A percentile compares a stretch with the other conserved stretches of the same genome.
These are phyloP conservation scores for Solanum tarapatanum DNA, from an alignment of 257 asterid genomes.

Conservation along the genomic window DNA sequence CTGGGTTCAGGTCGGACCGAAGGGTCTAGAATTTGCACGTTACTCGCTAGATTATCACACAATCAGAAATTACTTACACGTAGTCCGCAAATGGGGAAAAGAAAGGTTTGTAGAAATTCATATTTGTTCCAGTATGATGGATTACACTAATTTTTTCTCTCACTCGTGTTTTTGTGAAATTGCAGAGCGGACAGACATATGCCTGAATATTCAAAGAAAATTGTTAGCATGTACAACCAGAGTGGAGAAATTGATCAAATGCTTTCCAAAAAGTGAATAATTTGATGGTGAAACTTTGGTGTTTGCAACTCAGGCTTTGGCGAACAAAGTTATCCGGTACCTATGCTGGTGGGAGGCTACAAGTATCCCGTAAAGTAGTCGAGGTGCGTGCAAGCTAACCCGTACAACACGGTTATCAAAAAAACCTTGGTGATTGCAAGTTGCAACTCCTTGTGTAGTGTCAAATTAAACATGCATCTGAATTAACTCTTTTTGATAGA, in stretches of 20 bases:
- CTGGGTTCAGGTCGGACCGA: constrained; percentile 67
- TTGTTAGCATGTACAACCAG: constrained; percentile 72
- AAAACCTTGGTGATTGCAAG: not conserved
- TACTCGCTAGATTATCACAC: constrained; percentile 95
- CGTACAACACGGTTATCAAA: not conserved
- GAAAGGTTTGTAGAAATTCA: constrained; percentile 36
- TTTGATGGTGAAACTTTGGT: constrained; percentile 2
- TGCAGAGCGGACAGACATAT: constrained; percentile 89
- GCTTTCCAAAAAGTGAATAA: constrained; percentile 46
- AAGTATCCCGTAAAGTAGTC: not conserved
- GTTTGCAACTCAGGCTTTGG: not conserved
- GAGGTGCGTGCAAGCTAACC: not conserved
- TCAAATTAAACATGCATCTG: not conserved
- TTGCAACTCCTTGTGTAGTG: not conserved
- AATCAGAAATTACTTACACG: constrained; percentile 76
- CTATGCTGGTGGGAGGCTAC: not conserved
- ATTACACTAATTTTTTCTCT: not conserved
- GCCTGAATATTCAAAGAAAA: constrained; percentile 76
- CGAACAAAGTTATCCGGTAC: not conserved
- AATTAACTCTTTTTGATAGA: not conserved
- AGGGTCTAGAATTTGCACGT: constrained; percentile 95
- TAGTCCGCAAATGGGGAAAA: constrained; percentile 84
- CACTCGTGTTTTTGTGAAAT: not conserved
- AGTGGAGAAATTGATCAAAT: constrained; percentile 86
- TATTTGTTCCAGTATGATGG: not conserved